phyloP scores from a whole-genome alignment of 2,329 filamentous ascomycete species.

The Botrytis deweyae region DNA sequence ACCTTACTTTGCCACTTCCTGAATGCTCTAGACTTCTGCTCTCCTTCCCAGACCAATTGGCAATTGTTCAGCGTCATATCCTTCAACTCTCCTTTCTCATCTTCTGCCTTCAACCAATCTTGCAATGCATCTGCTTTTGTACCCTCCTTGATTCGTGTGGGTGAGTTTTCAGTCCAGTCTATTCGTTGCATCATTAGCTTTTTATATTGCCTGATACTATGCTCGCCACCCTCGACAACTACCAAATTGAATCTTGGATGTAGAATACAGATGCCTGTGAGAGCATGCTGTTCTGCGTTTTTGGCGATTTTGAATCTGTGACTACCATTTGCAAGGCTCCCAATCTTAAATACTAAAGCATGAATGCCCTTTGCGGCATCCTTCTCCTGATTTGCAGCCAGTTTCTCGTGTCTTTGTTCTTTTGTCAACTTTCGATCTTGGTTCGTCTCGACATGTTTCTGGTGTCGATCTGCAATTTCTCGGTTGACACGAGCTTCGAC shows the following conservation, averaged over 20 bases:
- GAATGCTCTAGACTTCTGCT: conserved; percentile 77
- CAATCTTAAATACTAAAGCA: conserved; percentile 84
- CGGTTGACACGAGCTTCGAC: conserved; percentile 92
- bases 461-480: conserved; percentile 83
- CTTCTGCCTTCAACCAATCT: conserved; percentile 76
- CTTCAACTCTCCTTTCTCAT: conserved; percentile 74
- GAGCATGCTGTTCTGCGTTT: conserved; percentile 84
- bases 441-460: conserved; percentile 75
- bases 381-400: conserved; percentile 77
- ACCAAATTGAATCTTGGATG: conserved; percentile 86
- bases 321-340: conserved; percentile 85
- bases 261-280: conserved; percentile 90
- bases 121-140: conserved; percentile 64
- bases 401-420: conserved; percentile 82
- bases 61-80: conserved; percentile 83
- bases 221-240: conserved; percentile 85
- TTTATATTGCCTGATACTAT: conserved; percentile 80
- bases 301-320: conserved; percentile 91
- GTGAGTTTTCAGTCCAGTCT: conserved; percentile 88
- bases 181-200: conserved; percentile 93
- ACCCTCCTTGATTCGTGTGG: conserved; percentile 60
- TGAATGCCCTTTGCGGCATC: conserved; percentile 85
- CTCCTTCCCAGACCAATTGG: conserved; percentile 84
- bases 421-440: conserved; percentile 85
- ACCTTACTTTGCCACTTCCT: conserved; percentile 85